These are phyloP conservation scores for Crithidia thermophila DNA, from an alignment of 208 protist genomes.

Conservation along the genomic window DNA sequence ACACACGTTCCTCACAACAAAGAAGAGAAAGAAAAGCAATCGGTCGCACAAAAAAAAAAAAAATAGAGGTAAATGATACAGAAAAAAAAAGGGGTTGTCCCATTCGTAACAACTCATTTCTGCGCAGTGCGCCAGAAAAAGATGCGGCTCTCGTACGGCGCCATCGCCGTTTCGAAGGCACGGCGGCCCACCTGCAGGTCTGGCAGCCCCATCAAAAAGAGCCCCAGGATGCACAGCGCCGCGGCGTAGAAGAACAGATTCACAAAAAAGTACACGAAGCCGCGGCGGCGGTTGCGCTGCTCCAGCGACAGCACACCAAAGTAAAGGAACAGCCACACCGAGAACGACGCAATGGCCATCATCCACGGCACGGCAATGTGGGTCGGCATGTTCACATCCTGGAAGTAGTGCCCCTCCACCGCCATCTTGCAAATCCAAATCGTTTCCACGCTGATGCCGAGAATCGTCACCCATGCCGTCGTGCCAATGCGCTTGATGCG, in stretches of 20 bases:
- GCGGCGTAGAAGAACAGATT: constrained; percentile 73
- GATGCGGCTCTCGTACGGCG: constrained; percentile 58
- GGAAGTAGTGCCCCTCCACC: constrained; percentile 81
- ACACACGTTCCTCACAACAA: not conserved
- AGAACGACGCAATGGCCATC: constrained; percentile 45
- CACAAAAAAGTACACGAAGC: constrained; percentile 24
- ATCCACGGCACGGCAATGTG: constrained; percentile 82
- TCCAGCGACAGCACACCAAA: constrained; percentile 64
- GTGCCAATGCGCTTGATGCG: constrained; percentile 86
- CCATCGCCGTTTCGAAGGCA: constrained; percentile 56
- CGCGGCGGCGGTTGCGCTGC: constrained; percentile 38
- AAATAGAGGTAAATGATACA: constrained; percentile 1
- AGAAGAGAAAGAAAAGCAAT: constrained; percentile 1
- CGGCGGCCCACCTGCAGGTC: constrained; percentile 76
- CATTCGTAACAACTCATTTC: not conserved
- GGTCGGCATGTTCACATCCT: constrained; percentile 53
- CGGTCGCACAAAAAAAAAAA: constrained; percentile 2
- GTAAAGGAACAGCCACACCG: constrained; percentile 72
- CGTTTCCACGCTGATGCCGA: constrained; percentile 76
- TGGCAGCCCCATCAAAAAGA: constrained; percentile 83
- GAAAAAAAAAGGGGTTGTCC: no score
- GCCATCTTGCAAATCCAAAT: constrained; percentile 75
- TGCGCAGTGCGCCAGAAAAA: constrained; percentile 52
- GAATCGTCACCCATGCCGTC: constrained; percentile 87
- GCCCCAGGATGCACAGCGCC: constrained; percentile 43